Conservation (phyloP, 2,329 filamentous ascomycete species). For the Exserohilum rostratum region DNA sequence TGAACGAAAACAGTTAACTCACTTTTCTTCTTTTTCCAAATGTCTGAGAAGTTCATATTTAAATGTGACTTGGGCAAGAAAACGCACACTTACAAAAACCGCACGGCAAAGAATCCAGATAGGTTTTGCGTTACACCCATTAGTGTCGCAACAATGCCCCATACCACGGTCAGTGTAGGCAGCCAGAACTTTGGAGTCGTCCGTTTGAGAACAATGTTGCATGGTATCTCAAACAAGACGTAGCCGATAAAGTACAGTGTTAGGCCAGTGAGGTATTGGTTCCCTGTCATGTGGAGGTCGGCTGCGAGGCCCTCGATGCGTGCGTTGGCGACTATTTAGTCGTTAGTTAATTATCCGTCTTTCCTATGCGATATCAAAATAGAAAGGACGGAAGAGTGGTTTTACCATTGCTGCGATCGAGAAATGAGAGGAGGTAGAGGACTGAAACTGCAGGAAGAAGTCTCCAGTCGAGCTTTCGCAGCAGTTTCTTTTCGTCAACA, state of each 20-base stretch:
- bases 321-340: conserved; percentile 52
- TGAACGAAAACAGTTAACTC: conserved; percentile 2
- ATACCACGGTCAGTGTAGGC: conserved; percentile 56
- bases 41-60: no score
- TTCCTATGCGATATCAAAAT: neutral
- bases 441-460: conserved; percentile 52
- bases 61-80: no score
- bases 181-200: conserved; percentile 59
- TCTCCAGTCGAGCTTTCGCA: conserved; percentile 61
- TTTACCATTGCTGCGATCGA: conserved; percentile 48
- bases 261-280: conserved; percentile 67
- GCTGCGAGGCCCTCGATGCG: conserved; percentile 46
- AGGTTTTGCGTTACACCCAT: conserved; percentile 58
- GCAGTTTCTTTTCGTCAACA: conserved; percentile 62
- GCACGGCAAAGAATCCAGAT: conserved; percentile 53
- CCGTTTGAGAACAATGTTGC: conserved; percentile 64
- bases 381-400: neutral
- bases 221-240: conserved; percentile 61
- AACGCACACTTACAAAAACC: conserved; percentile 52
- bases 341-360: neutral
- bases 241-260: conserved; percentile 69
- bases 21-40: neutral
- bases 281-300: conserved; percentile 44
- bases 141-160: conserved; percentile 58
- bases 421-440: conserved; percentile 48